Evolutionary conservation across 2,329 filamentous ascomycete genomes (phyloP), one percentile per base, ranked within the genome.

Genomic region (Pseudogymnoascus sp.): DNA sequence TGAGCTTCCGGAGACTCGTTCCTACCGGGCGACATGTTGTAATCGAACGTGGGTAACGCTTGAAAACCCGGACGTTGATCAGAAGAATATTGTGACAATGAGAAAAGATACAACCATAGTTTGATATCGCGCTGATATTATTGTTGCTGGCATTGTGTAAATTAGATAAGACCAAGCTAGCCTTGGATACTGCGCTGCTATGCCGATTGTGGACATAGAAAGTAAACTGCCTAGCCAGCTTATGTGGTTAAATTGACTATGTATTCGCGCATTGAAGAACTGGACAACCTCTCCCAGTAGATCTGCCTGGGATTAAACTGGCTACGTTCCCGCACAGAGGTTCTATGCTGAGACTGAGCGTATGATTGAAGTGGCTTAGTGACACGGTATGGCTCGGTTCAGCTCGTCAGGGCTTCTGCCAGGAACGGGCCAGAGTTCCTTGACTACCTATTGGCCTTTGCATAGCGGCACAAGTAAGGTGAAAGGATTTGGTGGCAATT

Each of bases 371-470:
- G 11, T 22, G 50, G 50, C 16, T 53, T 56, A 35, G 50, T 56
- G 50, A 35, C 50, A 33, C n/a, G 11, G 11, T 33, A 56, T 56
- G 28, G 50, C 10, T 56, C 35, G 28, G 50, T 56, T 56, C 50
- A 56, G 50, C 50, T 56, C 22, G 50, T 16, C 50, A 56, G 50
- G 50, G 50, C 50, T 56, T 8, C 50, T 22, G 50, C 22, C n/a
- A 56, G 50, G 50, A 56, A 56, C 16, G 16, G 50, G 50, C 50
- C 50, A 56, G 11, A 56, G 50, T 56, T 56, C 16, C 50, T 56
- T 56, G 50, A 28, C 50, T 35, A 56, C 6, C 50, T 31, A 33
- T 33, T 56, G 28, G 16, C 16, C n/a, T 56, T 56, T 16, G 16
- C 50, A 33, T 19, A 56, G 28, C 26, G 50, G 28, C 50, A 33